A percentile compares a stretch with the other conserved stretches of the same genome.
These are phyloP conservation scores for Cenchrus purpureus DNA, from an alignment of 176 grass and related monocot genomes.

Conservation along the genomic window DNA sequence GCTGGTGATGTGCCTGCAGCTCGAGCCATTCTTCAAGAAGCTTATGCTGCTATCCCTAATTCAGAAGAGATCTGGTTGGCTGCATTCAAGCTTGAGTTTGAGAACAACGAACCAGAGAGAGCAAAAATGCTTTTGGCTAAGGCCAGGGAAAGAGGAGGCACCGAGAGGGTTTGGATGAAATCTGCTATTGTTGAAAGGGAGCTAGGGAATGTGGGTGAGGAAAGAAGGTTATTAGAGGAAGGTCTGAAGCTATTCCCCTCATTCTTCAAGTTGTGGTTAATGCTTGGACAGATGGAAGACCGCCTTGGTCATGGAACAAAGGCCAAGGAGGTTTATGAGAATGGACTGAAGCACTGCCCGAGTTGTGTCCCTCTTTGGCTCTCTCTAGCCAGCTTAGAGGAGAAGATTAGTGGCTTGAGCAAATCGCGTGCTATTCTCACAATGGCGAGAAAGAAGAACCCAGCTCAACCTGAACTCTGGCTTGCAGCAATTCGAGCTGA, in stretches of 20 bases:
- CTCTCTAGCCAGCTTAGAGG: conserved; percentile 79
- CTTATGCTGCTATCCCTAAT: conserved; percentile 89
- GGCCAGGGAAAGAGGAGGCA: conserved; percentile 91
- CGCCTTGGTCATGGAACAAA: conserved; percentile 57
- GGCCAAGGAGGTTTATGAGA: conserved; percentile 82
- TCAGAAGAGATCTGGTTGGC: conserved; percentile 97
- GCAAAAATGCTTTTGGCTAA: conserved; percentile 92
- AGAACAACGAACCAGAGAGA: conserved; percentile 94
- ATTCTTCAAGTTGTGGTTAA: conserved; percentile 92
- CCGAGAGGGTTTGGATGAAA: conserved; percentile 98
- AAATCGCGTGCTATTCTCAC: conserved; percentile 91
- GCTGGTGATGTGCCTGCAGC: conserved; percentile 89
- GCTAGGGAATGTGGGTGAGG: conserved; percentile 69
- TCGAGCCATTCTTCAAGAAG: conserved; percentile 92
- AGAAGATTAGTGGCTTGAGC: conserved; percentile 79
- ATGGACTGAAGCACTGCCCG: conserved; percentile 73
- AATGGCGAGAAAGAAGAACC: conserved; percentile 88
- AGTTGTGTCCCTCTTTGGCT: conserved; percentile 86
- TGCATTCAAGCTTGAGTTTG: conserved; percentile 97
- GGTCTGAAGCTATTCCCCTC: conserved; percentile 82
- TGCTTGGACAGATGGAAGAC: conserved; percentile 96
- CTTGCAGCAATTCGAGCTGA: conserved; percentile 84
- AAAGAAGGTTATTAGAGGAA: conserved; percentile 88
- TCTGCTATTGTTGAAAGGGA: conserved; percentile 91
- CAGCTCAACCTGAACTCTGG: conserved; percentile 87